Conservation (phyloP, 495 filamentous ascomycete species). For the Neurospora discreta region DNA sequence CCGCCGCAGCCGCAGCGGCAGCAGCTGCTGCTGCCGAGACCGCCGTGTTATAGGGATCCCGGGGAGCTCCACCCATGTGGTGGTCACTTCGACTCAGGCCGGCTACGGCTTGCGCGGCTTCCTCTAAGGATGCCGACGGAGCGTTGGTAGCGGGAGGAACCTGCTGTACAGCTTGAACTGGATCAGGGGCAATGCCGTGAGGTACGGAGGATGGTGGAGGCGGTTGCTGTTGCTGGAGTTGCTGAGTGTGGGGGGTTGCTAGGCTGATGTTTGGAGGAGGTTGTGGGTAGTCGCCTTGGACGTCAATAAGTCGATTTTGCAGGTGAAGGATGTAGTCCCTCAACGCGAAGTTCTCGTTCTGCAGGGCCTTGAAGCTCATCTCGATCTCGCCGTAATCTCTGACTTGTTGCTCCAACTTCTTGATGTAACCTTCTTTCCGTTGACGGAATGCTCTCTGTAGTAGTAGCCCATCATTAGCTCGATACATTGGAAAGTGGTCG, state of each 20-base stretch:
- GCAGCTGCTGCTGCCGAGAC: neutral
- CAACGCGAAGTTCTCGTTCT: constrained; percentile 79
- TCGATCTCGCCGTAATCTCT: constrained; percentile 60
- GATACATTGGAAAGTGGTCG: neutral
- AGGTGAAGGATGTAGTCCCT: constrained; percentile 86
- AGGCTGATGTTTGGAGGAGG: constrained; percentile 49
- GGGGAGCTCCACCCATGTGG: neutral
- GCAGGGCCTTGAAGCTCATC: constrained; percentile 59
- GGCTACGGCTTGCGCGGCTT: constrained; percentile 26
- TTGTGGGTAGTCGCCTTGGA: constrained; percentile 70
- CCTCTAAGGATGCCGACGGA: constrained; percentile 15
- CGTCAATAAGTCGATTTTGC: constrained; percentile 78
- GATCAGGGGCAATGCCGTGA: neutral
- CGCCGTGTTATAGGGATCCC: constrained; percentile 7
- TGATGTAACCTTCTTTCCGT: constrained; percentile 96
- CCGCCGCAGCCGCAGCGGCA: neutral
- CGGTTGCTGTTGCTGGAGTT: constrained; percentile 1
- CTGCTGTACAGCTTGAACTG: neutral
- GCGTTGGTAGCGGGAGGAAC: neutral
- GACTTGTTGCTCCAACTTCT: constrained; percentile 88
- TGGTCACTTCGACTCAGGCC: constrained; percentile 19
- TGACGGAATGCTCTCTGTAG: constrained; percentile 86
- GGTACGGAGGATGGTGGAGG: neutral
- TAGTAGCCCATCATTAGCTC: neutral
- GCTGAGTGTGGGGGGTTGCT: constrained; percentile 17